phyloP scores from a whole-genome alignment of 2,329 filamentous ascomycete species.

The Thelonectria olida region DNA sequence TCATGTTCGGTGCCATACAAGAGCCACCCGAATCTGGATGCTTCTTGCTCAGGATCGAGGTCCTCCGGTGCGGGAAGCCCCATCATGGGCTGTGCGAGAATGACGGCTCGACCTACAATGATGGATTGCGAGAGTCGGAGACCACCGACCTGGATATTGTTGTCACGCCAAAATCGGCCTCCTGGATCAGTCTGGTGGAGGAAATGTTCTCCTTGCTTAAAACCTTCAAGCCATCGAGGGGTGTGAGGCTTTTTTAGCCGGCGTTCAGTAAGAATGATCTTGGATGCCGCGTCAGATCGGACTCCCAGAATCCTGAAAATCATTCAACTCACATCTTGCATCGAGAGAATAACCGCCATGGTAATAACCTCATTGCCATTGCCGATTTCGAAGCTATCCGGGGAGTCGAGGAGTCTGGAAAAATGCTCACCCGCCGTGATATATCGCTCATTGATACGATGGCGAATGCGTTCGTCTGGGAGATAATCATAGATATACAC shows the following conservation, averaged over 20 bases:
- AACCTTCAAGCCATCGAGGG: constrained; percentile 51
- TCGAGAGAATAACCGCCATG: constrained; percentile 49
- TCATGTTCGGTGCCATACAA: constrained; percentile 48
- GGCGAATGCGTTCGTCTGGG: constrained; percentile 43
- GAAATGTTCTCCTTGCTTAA: constrained; percentile 46
- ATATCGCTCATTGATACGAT: constrained; percentile 47
- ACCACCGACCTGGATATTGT: constrained; percentile 46
- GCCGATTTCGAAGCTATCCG: constrained; percentile 27
- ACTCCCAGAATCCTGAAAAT: background rate
- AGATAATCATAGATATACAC: constrained; percentile 54
- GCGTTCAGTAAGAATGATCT: constrained; percentile 51
- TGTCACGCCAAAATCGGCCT: constrained; percentile 46
- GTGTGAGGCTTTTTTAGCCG: constrained; percentile 43
- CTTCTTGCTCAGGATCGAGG: constrained; percentile 42
- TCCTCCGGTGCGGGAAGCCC: constrained; percentile 38
- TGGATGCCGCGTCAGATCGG: background rate
- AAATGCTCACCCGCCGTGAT: constrained; percentile 43
- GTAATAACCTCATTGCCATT: constrained; percentile 48
- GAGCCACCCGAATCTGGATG: constrained; percentile 50
- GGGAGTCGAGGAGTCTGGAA: constrained; percentile 39
- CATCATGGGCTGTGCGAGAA: constrained; percentile 52
- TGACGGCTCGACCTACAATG: constrained; percentile 50
- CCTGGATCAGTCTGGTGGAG: constrained; percentile 49
- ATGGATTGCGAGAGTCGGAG: constrained; percentile 50
- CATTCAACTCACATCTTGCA: constrained; percentile 49